Base-by-base conservation (phyloP, 2,329 filamentous ascomycete genomes). In the Ophiostoma pallidulum region DNA sequence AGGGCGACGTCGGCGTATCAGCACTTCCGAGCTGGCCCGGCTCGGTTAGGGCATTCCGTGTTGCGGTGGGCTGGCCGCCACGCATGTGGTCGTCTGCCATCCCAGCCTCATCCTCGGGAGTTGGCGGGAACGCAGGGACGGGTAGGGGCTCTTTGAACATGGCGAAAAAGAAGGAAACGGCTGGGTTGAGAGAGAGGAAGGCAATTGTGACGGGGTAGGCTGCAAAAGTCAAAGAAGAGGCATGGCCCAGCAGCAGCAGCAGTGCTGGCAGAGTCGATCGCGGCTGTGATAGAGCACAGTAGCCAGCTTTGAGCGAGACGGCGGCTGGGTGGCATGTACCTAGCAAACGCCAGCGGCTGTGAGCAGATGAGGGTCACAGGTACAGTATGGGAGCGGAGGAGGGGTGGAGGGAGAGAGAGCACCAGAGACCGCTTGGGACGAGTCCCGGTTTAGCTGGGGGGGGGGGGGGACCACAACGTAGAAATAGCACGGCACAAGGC, bases 1-100 rank as follows among this genome's bases (percentile, higher is more conserved):
- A 65, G 51, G 69, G 67, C 58, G 73, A 64, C n/a, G 64, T 63
- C 4, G 69, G 66, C 22, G 68, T 67, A 48, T 67, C 64, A 29
- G 66, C 59, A 38, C 64, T 58, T 32, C 52, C 52, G 45, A 58
- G 56, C 40, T 35, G 43, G 16, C 20, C 51, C 46, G 37, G 22
- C 16, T 20, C 41, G 9, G 10, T 29, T n/a, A 29, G 18, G 16
- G 32, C 32, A 16, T 18, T 31, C 14, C 8, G 22, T 19, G 35
- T 49, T 37, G 31, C 8, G 5, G 28, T 41, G 13, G 29, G 33
- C 4, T 39, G 52, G 28, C 35, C 45, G 6, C 29, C 24, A 22
- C 37, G 42, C 2, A 44, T 24, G 2, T 24, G 19, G 12, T 47
- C 16, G 12, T 48, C 41, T 18, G 47, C 49, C 50, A 51, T 54